A percentile compares a stretch with the other conserved stretches of the same genome.
phyloP scores from a whole-genome alignment of 2,329 filamentous ascomycete genomes.

The Orbilia brochopaga region DNA sequence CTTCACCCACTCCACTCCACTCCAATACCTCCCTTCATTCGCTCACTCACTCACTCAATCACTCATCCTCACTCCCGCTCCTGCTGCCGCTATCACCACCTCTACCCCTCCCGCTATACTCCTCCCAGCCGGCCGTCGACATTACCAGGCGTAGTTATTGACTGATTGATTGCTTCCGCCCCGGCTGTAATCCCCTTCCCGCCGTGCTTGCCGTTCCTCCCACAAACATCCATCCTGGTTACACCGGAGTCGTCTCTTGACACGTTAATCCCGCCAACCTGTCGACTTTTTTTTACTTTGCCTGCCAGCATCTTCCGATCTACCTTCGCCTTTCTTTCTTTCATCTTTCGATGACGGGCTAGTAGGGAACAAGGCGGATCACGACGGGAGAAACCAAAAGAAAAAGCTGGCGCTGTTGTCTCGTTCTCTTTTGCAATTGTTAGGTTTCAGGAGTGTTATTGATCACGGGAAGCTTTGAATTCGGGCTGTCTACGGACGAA shows the following conservation, averaged over 20 bases:
- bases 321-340: too few species aligned
- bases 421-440: background rate
- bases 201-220: constrained; percentile 9
- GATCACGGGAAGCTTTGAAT: background rate
- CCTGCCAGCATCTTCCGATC: constrained; percentile 25
- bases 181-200: constrained; percentile 18
- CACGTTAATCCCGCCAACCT: constrained; percentile 37
- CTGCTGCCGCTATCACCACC: background rate
- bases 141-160: constrained; percentile 12
- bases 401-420: background rate
- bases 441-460: background rate
- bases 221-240: constrained; percentile 32
- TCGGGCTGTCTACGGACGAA: background rate
- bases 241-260: constrained; percentile 44
- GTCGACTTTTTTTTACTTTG: too few species aligned
- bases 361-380: background rate
- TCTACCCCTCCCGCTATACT: background rate
- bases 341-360: constrained; percentile 5
- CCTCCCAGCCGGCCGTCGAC: constrained; percentile 23
- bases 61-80: constrained; percentile 4
- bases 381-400: background rate
- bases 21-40: constrained; percentile 35
- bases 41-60: constrained; percentile 1
- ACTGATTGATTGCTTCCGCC: background rate
- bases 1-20: constrained; percentile 33